Conservation (phyloP, 305 asterid species). For the Andrographis paniculata region DNA sequence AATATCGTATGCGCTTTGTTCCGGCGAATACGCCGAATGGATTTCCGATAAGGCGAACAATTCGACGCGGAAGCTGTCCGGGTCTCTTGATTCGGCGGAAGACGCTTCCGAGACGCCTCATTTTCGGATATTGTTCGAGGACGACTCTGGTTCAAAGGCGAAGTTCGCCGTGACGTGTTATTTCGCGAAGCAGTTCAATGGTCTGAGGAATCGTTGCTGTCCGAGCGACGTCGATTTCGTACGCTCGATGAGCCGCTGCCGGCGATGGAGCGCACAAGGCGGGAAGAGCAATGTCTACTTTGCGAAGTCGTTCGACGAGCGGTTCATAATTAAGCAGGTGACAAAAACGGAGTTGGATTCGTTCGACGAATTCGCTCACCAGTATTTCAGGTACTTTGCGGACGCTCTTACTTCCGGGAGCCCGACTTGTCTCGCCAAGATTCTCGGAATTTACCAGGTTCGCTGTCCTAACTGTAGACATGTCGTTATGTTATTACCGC, state of each 20-base stretch:
- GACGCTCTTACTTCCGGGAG: conserved; percentile 63
- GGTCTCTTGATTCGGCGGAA: conserved; percentile 63
- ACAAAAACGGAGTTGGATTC: conserved; percentile 94
- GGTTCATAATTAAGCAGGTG: conserved; percentile 83
- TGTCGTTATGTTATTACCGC: too few relatives aligned
- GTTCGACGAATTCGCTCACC: conserved; percentile 72
- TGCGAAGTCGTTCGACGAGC: conserved; percentile 81
- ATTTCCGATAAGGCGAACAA: conserved; percentile 31
- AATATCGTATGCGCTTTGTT: conserved; percentile 63
- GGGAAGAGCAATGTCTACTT: conserved; percentile 93
- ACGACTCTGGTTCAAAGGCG: conserved; percentile 44
- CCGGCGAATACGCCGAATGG: conserved; percentile 65
- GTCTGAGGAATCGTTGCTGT: conserved; percentile 70
- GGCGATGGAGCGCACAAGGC: conserved; percentile 90
- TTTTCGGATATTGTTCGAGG: conserved; percentile 66
- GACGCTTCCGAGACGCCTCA: too few relatives aligned
- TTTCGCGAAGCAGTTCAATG: conserved; percentile 74
- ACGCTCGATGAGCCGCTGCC: conserved; percentile 79
- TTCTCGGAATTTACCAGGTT: conserved; percentile 95
- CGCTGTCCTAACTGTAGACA: not conserved
- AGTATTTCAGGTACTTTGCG: conserved; percentile 66
- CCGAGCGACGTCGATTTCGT: conserved; percentile 60
- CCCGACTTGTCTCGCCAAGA: conserved; percentile 94
- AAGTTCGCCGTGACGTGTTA: conserved; percentile 78
- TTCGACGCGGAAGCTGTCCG: conserved; percentile 61